Percentiles rank a stretch among this genome's conserved stretches.
These are phyloP conservation scores for Colletotrichum siamense DNA, from an alignment of 2,329 filamentous ascomycete species.

Conservation along the genomic window DNA sequence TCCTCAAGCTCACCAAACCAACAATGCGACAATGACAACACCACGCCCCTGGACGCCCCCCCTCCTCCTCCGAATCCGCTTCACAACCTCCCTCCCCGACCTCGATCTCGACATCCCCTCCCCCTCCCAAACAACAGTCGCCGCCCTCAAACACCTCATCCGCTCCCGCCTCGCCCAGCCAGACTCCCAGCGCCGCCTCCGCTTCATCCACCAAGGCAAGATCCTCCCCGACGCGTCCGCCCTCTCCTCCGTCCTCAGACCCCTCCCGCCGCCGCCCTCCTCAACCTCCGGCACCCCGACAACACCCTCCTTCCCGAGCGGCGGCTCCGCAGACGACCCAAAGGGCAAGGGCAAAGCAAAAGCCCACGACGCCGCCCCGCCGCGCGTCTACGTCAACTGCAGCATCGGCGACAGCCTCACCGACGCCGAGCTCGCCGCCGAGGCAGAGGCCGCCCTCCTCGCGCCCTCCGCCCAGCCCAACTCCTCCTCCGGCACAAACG, in stretches of 20 bases:
- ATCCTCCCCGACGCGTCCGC: conserved; percentile 78
- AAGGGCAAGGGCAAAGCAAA: conserved; percentile 73
- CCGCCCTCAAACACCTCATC: conserved; percentile 83
- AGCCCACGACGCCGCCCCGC: conserved; percentile 48
- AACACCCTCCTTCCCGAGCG: conserved; percentile 26
- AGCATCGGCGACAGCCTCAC: conserved; percentile 82
- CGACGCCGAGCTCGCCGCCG: conserved; percentile 70
- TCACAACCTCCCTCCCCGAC: conserved; percentile 85
- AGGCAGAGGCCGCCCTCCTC: conserved; percentile 56
- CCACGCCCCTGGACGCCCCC: conserved; percentile 36
- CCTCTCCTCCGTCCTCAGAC: conserved; percentile 71
- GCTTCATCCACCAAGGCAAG: conserved; percentile 89
- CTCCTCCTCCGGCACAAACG: background rate
- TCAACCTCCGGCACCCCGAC: conserved; percentile 52
- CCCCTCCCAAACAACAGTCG: conserved; percentile 73
- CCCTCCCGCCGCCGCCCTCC: conserved; percentile 60
- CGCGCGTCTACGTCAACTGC: conserved; percentile 87
- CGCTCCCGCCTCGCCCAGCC: conserved; percentile 70
- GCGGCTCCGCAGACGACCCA: conserved; percentile 14
- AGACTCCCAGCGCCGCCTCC: conserved; percentile 73
- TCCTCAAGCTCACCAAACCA: background rate
- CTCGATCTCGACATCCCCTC: conserved; percentile 76
- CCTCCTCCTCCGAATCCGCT: conserved; percentile 85
- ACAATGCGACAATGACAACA: conserved; percentile 9
- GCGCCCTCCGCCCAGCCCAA: conserved; percentile 19